Conservation (phyloP, 495 filamentous ascomycete species). For the Jackrogersella minutella region DNA sequence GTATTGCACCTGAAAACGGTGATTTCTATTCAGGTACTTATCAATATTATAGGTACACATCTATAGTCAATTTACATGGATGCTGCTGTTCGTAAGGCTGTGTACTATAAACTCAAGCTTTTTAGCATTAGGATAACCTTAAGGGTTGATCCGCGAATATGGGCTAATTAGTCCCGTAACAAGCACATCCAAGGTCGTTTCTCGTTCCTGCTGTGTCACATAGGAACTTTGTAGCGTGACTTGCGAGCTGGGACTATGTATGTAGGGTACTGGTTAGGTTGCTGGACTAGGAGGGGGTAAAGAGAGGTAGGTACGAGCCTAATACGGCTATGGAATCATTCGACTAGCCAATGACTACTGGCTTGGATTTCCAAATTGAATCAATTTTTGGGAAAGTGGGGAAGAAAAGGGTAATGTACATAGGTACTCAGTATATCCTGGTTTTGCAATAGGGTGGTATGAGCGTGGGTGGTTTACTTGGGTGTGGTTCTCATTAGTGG, state of each 20-base stretch:
- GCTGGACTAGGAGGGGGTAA: background rate
- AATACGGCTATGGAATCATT: slow-evolving; percentile 20
- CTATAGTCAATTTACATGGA: too few relatives aligned
- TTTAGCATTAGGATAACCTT: background rate
- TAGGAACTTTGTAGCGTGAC: slow-evolving; percentile 25
- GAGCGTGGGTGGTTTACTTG: slow-evolving; percentile 7
- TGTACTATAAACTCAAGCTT: background rate
- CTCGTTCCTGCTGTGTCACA: slow-evolving; percentile 11
- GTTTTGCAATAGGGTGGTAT: background rate
- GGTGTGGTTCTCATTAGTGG: background rate
- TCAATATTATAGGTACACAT: too few relatives aligned
- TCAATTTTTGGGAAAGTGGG: slow-evolving; percentile 34
- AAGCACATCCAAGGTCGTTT: background rate
- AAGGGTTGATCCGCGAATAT: background rate
- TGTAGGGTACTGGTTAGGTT: too few relatives aligned
- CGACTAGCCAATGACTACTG: slow-evolving; percentile 16
- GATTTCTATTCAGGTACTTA: too few relatives aligned
- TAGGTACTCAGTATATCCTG: background rate
- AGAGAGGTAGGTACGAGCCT: slow-evolving; percentile 5
- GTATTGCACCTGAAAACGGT: background rate
- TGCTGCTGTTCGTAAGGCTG: background rate
- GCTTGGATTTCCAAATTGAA: slow-evolving; percentile 26
- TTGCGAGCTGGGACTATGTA: background rate
- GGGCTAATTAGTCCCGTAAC: slow-evolving; percentile 38
- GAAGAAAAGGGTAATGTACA: slow-evolving; percentile 2